Conservation (phyloP, 371 early-diverging fungal genomes). For the Apophysomyces elegans region DNA sequence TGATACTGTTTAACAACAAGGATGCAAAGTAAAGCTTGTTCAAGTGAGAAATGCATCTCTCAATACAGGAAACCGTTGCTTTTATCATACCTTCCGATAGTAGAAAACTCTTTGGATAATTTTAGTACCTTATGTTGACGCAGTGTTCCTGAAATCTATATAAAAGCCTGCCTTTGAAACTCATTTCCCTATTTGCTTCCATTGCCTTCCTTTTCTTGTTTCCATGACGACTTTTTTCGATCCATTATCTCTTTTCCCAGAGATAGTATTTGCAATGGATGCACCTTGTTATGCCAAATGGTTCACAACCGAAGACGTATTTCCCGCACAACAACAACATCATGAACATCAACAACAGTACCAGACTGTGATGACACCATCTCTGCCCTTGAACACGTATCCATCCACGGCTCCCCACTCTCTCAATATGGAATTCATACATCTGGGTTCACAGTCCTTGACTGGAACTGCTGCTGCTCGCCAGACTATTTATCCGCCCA, state of each 20-base stretch:
- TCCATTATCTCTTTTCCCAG: slow-evolving; percentile 3
- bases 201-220: neutral
- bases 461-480: too few species aligned
- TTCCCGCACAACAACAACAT: neutral
- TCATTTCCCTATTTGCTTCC: neutral
- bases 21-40: neutral
- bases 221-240: slow-evolving; percentile 2
- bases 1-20: neutral
- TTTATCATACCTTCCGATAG: too few species aligned
- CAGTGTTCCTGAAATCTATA: slow-evolving; percentile 3
- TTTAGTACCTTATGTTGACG: slow-evolving; percentile 1
- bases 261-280: neutral
- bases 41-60: slow-evolving; percentile 6
- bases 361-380: neutral
- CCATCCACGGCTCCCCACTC: neutral
- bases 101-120: neutral
- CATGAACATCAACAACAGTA: neutral
- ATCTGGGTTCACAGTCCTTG: neutral
- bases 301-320: neutral
- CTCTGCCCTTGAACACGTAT: neutral
- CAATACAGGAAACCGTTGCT: neutral
- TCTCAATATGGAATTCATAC: neutral
- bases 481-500: neutral
- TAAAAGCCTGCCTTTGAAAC: neutral
- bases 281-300: slow-evolving; percentile 1